Evolutionary conservation across 352 stramenopile species (phyloP).

Genomic region (Globisporangium parvum): DNA sequence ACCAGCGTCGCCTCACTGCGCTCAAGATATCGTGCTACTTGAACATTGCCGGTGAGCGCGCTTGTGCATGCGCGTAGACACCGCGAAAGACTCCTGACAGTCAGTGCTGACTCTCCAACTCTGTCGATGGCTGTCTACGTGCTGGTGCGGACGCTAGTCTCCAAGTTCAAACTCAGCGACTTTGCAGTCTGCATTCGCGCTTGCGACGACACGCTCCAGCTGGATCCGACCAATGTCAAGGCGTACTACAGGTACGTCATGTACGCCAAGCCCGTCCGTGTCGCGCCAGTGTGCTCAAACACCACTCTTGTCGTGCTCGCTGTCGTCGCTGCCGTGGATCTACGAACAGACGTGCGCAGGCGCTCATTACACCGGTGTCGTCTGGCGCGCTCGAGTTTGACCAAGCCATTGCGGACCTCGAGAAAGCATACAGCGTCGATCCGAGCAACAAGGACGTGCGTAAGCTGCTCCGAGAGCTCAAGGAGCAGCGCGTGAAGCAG

Average conservation of each 20-base stretch:
- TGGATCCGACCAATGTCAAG: conserved; percentile 67
- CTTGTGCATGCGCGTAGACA: not conserved
- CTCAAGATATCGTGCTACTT: conserved; percentile 73
- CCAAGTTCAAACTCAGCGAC: conserved; percentile 78
- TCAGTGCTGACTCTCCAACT: not conserved
- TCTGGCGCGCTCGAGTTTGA: conserved; percentile 76
- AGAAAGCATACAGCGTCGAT: conserved; percentile 59
- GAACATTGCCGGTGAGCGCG: conserved; percentile 64
- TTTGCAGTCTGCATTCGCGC: conserved; percentile 49
- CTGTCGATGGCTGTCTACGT: not conserved
- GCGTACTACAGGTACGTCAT: conserved; percentile 47
- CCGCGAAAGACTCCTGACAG: not conserved
- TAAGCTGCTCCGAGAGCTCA: conserved; percentile 62
- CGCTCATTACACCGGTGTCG: conserved; percentile 67
- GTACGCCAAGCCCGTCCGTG: too few relatives aligned
- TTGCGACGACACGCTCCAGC: conserved; percentile 61
- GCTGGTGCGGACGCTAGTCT: conserved; percentile 31
- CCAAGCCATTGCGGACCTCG: conserved; percentile 59
- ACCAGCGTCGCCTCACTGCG: conserved; percentile 39
- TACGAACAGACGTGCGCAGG: conserved; percentile 46
- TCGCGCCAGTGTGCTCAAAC: too few relatives aligned
- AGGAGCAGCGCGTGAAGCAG: conserved; percentile 60
- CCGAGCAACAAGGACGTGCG: conserved; percentile 51
- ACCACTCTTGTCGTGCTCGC: not conserved
- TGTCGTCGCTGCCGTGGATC: not conserved